Evolutionary conservation across 176 grass and related monocot species (phyloP), one percentile per base, ranked within the genome.

Genomic region (Canna indica): DNA sequence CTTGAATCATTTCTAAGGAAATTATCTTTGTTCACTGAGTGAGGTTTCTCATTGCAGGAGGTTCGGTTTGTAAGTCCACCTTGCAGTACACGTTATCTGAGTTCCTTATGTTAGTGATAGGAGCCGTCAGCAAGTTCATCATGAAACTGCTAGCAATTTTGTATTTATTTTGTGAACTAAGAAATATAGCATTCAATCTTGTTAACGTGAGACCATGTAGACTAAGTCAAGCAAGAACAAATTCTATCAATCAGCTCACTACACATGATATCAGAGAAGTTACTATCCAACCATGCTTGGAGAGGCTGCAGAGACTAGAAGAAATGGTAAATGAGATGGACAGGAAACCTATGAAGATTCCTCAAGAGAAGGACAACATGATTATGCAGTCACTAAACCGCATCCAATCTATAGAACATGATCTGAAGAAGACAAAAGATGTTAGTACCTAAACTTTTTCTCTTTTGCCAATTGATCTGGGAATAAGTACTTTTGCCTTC

Each of bases 251-350:
- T 44, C 45, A 34, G 33, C 32, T 53, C 22, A 48, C 41, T 44
- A 36, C 2, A 26, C 38, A 74, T 47, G 69, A 73, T 30, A 60
- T 47, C 62, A 45, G 48, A 20, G 58, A 72, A 73, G 30, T 61
- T 36, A 58, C 67, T 26, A 34, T 77, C 60, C 7, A 68, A 64
- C 47, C 75, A 67, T 83, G 69, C 69, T 78, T 83, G 59, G 75
- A 83, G 58, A 83, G 81, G 75, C 59, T 83, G 68, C 75, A 83
- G 61, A 83, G 45, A 34, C 62, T 83, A 57, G 81, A 83, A 73
- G 81, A 83, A 46, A 14, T 74, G 31, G 67, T 83, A 29, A 48
- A 16, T 73, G 75, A 78, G 33, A 41, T 83, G 63, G 72, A 78
- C 69, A 77, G 65, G 28, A 78, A 83, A 63, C 61, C 59, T 29